A percentile compares a stretch with the other conserved stretches of the same genome.
These are phyloP conservation scores for Candida ipomoeae DNA, from an alignment of 805 yeast species.

Conservation along the genomic window DNA sequence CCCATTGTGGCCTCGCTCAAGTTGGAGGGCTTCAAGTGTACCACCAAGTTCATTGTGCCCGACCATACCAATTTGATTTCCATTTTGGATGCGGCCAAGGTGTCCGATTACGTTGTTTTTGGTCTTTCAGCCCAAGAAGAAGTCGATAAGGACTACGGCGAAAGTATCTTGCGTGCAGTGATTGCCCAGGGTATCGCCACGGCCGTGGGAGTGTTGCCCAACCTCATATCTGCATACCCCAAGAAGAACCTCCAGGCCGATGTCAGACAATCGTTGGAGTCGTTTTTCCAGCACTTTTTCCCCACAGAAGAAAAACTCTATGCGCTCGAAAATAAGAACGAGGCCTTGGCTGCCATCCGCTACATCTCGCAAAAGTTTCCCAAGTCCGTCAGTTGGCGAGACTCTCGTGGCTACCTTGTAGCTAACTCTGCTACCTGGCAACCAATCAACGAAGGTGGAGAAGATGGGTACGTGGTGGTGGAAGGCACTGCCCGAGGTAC, in stretches of 20 bases:
- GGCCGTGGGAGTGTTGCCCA: constrained; percentile 73
- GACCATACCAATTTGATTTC: constrained; percentile 61
- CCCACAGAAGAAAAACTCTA: constrained; percentile 74
- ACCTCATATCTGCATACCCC: constrained; percentile 61
- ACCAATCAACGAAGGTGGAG: constrained; percentile 11
- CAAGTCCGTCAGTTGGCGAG: constrained; percentile 85
- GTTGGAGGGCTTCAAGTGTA: constrained; percentile 68
- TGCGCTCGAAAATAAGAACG: constrained; percentile 63
- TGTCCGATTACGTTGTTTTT: constrained; percentile 84
- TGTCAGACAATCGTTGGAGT: constrained; percentile 40
- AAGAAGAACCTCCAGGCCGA: constrained; percentile 75
- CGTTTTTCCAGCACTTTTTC: constrained; percentile 41
- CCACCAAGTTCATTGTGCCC: constrained; percentile 69
- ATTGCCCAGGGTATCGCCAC: constrained; percentile 91
- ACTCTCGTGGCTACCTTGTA: constrained; percentile 80
- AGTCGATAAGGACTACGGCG: constrained; percentile 77
- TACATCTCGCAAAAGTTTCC: constrained; percentile 83
- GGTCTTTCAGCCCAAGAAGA: constrained; percentile 86
- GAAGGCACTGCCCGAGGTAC: constrained; percentile 86
- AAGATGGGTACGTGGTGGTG: constrained; percentile 48
- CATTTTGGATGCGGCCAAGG: constrained; percentile 79
- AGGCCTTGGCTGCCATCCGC: constrained; percentile 70
- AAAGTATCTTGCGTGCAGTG: constrained; percentile 81
- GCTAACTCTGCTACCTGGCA: constrained; percentile 58
- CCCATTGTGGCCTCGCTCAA: constrained; percentile 52